A percentile compares a stretch with the other conserved stretches of the same genome.
These are phyloP conservation scores for Gentiana straminea DNA, from an alignment of 257 asterid genomes.

Conservation along the genomic window DNA sequence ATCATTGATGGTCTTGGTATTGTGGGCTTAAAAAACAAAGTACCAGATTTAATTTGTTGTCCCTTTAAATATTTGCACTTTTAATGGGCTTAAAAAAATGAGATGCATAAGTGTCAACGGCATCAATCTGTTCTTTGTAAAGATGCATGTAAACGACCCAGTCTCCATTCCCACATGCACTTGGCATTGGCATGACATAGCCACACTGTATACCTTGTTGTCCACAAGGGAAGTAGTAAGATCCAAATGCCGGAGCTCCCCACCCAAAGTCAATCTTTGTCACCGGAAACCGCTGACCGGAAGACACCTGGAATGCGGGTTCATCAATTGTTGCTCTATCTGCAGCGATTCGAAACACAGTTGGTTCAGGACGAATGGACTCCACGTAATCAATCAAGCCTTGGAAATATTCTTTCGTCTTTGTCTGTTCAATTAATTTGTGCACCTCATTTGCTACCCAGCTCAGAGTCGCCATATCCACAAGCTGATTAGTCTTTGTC, in stretches of 20 bases:
- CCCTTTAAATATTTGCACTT: too few species aligned
- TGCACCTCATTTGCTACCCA: constrained; percentile 43
- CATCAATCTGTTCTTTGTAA: constrained; percentile 34
- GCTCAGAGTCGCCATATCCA: constrained; percentile 22
- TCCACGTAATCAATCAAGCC: constrained; percentile 69
- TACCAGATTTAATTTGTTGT: too few species aligned
- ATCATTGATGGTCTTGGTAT: too few species aligned
- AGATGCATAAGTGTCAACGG: constrained; percentile 30
- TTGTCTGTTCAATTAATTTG: constrained; percentile 21
- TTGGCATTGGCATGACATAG: constrained; percentile 57
- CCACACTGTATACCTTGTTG: constrained; percentile 53
- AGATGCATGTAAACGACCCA: constrained; percentile 59
- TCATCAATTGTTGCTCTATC: constrained; percentile 29
- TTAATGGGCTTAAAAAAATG: constrained; percentile 28
- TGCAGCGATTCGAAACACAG: constrained; percentile 31
- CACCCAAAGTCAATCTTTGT: constrained; percentile 46
- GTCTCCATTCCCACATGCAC: constrained; percentile 55
- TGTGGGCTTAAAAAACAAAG: too few species aligned
- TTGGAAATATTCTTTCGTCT: constrained; percentile 41
- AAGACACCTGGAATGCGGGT: constrained; percentile 51
- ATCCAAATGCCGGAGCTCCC: constrained; percentile 42
- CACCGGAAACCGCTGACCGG: constrained; percentile 39
- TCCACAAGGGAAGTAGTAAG: constrained; percentile 56
- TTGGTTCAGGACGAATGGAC: constrained; percentile 42
- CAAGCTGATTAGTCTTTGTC: constrained; percentile 23